Conservation (phyloP, 768 basidiomycete species). For the Naganishia friedmannii region DNA sequence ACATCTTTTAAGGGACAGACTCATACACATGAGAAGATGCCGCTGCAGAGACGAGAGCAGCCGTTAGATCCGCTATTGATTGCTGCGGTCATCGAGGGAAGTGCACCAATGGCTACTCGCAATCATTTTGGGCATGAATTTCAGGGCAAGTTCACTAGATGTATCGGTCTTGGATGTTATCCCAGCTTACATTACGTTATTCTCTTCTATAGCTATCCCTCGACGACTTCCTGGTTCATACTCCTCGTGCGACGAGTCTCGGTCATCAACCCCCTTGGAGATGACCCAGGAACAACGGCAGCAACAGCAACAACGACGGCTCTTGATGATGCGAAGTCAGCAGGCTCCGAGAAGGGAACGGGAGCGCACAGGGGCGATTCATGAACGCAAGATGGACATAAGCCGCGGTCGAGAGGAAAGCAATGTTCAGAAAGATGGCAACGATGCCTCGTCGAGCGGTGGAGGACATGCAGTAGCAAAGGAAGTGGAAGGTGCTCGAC, state of each 20-base stretch:
- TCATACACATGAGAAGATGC: not conserved
- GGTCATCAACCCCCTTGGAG: conserved; percentile 35
- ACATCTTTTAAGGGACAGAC: not conserved
- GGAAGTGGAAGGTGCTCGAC: not conserved
- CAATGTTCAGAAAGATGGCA: not conserved
- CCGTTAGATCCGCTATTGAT: conserved; percentile 49
- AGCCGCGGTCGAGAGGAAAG: not conserved
- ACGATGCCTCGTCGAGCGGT: not conserved
- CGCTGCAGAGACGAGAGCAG: conserved; percentile 39
- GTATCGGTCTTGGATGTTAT: not conserved
- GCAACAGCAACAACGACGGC: conserved; percentile 22
- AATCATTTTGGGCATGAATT: conserved; percentile 49
- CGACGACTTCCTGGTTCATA: conserved; percentile 41
- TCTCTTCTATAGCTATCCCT: not conserved
- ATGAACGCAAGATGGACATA: conserved; percentile 7
- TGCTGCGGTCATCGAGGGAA: conserved; percentile 47
- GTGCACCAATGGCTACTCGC: conserved; percentile 43
- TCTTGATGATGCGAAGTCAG: conserved; percentile 36
- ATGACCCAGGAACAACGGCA: conserved; percentile 5
- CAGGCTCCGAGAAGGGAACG: conserved; percentile 48
- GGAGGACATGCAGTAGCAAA: not conserved
- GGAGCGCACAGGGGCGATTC: conserved; percentile 32
- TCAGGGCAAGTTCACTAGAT: conserved; percentile 13
- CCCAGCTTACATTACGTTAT: not conserved
- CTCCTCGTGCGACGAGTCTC: conserved; percentile 45